Percentiles rank a stretch among this genome's conserved stretches.
phyloP scores from a whole-genome alignment of 1,284 basidiomycete genomes.

The Ganoderma boninense region DNA sequence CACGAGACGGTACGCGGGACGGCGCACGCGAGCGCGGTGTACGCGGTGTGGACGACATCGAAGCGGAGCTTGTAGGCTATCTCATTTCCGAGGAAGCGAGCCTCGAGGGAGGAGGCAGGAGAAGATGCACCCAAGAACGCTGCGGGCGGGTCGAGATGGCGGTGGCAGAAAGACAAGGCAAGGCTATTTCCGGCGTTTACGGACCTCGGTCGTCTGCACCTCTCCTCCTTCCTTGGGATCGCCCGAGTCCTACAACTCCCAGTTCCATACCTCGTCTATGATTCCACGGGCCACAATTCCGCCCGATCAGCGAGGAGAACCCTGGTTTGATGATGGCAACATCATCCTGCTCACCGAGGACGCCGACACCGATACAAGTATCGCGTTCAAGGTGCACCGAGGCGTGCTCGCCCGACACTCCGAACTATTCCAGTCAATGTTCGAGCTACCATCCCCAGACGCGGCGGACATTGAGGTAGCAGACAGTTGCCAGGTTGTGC shows the following conservation, averaged over 20 bases:
- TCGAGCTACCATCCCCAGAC: slow-evolving; percentile 56
- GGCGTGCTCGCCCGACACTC: slow-evolving; percentile 67
- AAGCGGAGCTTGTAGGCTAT: background rate
- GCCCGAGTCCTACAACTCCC: background rate
- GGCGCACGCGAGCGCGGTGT: slow-evolving; percentile 30
- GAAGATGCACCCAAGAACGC: background rate
- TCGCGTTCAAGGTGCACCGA: slow-evolving; percentile 64
- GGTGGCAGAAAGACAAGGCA: slow-evolving; percentile 11
- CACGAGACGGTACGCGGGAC: slow-evolving; percentile 40
- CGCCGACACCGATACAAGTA: slow-evolving; percentile 37
- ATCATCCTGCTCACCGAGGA: slow-evolving; percentile 56
- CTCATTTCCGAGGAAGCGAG: slow-evolving; percentile 10
- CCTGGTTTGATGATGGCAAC: slow-evolving; percentile 70
- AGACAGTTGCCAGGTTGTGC: slow-evolving; percentile 59
- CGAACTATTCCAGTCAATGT: slow-evolving; percentile 67
- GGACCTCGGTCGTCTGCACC: background rate
- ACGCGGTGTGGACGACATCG: slow-evolving; percentile 37
- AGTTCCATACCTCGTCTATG: slow-evolving; percentile 15
- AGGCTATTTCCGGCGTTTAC: slow-evolving; percentile 17
- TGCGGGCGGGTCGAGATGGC: no score
- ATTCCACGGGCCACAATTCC: slow-evolving; percentile 16
- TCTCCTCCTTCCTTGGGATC: slow-evolving; percentile 1
- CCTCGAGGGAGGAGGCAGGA: background rate
- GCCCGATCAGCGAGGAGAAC: slow-evolving; percentile 45
- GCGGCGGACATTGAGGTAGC: slow-evolving; percentile 43